Evolutionary conservation across 2,329 filamentous ascomycete species (phyloP).

Genomic region (Sarocladium strictum): DNA sequence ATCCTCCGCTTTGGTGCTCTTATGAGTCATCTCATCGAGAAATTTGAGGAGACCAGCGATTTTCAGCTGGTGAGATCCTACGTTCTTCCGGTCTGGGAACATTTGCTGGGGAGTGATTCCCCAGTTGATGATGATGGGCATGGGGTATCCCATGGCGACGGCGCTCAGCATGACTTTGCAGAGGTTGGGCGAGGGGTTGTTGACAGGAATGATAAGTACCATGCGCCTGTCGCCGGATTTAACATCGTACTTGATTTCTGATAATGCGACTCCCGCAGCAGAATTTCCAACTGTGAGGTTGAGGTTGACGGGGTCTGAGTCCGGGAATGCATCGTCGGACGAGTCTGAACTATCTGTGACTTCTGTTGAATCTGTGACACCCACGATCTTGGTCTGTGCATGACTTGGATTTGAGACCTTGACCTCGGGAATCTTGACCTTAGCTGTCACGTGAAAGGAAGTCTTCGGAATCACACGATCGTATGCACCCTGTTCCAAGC

Average conservation of each 20-base stretch:
- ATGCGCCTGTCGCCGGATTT: slow-evolving; percentile 11
- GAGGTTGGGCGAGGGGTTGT: slow-evolving; percentile 13
- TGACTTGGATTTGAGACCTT: no score
- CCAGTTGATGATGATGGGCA: slow-evolving; percentile 18
- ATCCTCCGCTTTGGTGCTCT: not conserved
- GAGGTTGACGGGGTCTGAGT: no score
- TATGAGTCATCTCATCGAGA: slow-evolving; percentile 11
- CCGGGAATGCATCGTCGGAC: no score
- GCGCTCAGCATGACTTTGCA: slow-evolving; percentile 17
- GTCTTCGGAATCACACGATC: not conserved
- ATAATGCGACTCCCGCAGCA: not conserved
- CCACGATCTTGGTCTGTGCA: no score
- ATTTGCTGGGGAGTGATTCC: not conserved
- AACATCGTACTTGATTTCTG: not conserved
- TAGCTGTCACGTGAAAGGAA: not conserved
- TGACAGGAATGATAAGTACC: slow-evolving; percentile 15
- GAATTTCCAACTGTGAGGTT: no score
- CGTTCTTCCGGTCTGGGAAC: slow-evolving; percentile 12
- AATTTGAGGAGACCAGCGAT: slow-evolving; percentile 11
- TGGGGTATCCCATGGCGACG: slow-evolving; percentile 16
- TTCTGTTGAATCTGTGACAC: no score
- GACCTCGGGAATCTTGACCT: no score
- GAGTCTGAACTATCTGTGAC: no score
- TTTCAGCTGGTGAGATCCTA: slow-evolving; percentile 11
- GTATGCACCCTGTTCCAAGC: not conserved